Conservation (phyloP, 2,329 filamentous ascomycete species). For the Claviceps africana region DNA sequence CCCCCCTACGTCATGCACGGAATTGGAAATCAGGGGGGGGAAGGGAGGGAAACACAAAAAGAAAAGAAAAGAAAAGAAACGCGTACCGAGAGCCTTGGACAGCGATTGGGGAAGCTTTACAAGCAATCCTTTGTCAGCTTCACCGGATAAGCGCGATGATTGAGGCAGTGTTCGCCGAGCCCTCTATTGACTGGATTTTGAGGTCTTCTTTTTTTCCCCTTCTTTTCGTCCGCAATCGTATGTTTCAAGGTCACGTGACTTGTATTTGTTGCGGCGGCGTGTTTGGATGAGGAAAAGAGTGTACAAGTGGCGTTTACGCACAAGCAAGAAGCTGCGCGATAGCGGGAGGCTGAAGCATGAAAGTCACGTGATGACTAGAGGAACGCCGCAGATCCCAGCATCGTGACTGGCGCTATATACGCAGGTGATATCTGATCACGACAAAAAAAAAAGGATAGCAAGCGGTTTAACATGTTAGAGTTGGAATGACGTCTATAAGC, state of each 20-base stretch:
- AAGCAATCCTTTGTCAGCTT: slow-evolving; percentile 13
- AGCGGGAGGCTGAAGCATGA: not conserved
- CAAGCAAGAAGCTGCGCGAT: no score
- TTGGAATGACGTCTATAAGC: not conserved
- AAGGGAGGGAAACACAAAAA: no score
- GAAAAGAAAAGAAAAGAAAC: slow-evolving; percentile 7
- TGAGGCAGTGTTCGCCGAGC: slow-evolving; percentile 11
- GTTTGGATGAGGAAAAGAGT: not conserved
- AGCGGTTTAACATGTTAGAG: not conserved
- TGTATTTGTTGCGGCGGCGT: not conserved
- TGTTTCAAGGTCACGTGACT: slow-evolving; percentile 20
- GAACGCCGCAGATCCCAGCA: not conserved
- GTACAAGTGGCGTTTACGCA: not conserved
- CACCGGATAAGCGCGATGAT: slow-evolving; percentile 15
- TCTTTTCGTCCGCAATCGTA: slow-evolving; percentile 14
- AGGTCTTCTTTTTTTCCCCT: slow-evolving; percentile 12
- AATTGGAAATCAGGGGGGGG: slow-evolving; percentile 4
- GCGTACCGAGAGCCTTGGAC: slow-evolving; percentile 20
- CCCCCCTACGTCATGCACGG: slow-evolving; percentile 13
- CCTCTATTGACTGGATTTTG: slow-evolving; percentile 9
- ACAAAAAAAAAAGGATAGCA: not conserved
- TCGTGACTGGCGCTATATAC: not conserved
- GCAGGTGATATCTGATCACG: not conserved
- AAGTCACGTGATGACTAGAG: not conserved
- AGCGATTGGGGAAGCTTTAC: slow-evolving; percentile 15